Base-by-base conservation (phyloP, 495 filamentous ascomycete species). In the Lentithecium fluviatile region DNA sequence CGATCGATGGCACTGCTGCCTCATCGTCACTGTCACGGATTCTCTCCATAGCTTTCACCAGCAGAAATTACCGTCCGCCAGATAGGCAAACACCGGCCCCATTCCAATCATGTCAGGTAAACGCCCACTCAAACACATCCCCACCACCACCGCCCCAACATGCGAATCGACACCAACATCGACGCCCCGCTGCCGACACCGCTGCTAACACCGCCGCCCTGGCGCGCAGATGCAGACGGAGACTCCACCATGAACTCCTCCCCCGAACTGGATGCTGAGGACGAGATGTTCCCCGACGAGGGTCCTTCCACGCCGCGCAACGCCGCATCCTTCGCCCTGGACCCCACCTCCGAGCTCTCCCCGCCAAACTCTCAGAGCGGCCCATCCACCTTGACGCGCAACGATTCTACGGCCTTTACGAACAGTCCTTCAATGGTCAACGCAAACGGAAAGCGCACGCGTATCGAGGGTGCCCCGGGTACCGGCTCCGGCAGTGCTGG, bases 181-280 rank as follows among this genome's bases (percentile, higher is more conserved):
- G 29, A 32, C 29, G 29, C 29, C n/a, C n/a, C n/a, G n/a, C n/a
- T n/a, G n/a, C n/a, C n/a, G n/a, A n/a, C n/a, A n/a, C 6, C 13
- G 7, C 20, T 25, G 13, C 29, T 17, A 43, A 26, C 5, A 64
- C 38, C 6, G 29, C 36, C 45, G 19, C 45, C 19, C 17, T 26
- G 13, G 51, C 54, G 40, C 13, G 11, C 25, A 68, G 80, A 84
- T 60, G 70, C 64, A 54, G 82, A 83, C 72, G 80, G 81, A 11
- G 82, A 85, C 70, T 81, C 78, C 45, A 76, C 77, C 58, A 85
- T 85, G 83, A 58, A 64, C 53, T 72, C 69, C 36, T 76, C 78
- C 26, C 81, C 80, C 19, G 83, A 80, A 11, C 45, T 64, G 11
- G 52, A 46, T 5, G 23, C 29, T 19, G 77, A 76, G 40, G 67